A percentile compares a stretch with the other conserved stretches of the same genome.
These are phyloP conservation scores for Asterionellopsis glacialis DNA, from an alignment of 108 stramenopile genomes.

Conservation along the genomic window DNA sequence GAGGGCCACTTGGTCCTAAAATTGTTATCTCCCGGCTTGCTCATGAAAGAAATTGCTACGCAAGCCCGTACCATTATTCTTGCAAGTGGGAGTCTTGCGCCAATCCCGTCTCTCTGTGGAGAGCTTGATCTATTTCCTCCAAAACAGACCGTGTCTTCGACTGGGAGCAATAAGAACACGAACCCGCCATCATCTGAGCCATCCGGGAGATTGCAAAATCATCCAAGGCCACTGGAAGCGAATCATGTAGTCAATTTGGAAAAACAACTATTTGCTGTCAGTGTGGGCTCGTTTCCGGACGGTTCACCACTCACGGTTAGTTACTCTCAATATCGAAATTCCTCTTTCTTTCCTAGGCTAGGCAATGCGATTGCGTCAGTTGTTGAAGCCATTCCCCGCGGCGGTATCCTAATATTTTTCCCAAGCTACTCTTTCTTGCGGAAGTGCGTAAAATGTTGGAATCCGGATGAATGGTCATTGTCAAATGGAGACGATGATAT, in stretches of 20 bases:
- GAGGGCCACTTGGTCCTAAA: conserved; percentile 51
- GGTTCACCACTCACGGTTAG: conserved; percentile 50
- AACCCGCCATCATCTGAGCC: conserved; percentile 2
- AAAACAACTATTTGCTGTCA: conserved; percentile 62
- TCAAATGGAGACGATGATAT: too few relatives aligned
- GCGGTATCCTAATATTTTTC: conserved; percentile 73
- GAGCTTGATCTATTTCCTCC: conserved; percentile 43
- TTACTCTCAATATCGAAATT: conserved; percentile 43
- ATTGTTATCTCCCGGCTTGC: conserved; percentile 55
- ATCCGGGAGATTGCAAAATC: conserved; percentile 35
- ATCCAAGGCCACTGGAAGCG: conserved; percentile 71
- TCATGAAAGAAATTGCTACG: conserved; percentile 41
- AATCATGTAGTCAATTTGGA: conserved; percentile 65
- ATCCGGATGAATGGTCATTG: conserved; percentile 11
- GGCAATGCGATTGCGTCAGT: conserved; percentile 60
- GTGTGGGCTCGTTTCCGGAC: conserved; percentile 63
- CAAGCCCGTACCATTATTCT: conserved; percentile 56
- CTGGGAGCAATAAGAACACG: background rate
- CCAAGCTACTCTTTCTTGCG: conserved; percentile 57
- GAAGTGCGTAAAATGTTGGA: conserved; percentile 57
- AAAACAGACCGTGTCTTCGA: background rate
- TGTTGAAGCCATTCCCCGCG: conserved; percentile 47
- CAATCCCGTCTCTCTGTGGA: conserved; percentile 63
- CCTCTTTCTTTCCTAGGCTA: conserved; percentile 49
- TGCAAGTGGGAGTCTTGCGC: conserved; percentile 68